phyloP scores from a whole-genome alignment of 2,329 filamentous ascomycete genomes.

The Phaeosphaeriaceae sp. region DNA sequence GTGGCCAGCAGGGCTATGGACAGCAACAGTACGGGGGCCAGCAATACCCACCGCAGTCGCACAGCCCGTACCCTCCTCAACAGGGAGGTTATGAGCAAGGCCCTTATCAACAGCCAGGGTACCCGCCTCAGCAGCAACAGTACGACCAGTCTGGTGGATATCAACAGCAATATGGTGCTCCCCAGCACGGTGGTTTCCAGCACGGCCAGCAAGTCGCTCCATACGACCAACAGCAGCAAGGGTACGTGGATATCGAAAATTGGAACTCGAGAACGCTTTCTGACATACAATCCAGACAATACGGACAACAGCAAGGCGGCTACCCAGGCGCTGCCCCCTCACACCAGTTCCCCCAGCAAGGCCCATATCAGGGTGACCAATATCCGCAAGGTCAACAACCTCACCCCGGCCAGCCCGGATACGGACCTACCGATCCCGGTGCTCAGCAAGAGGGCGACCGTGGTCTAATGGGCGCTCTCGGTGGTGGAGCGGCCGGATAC shows the following conservation, averaged over 20 bases:
- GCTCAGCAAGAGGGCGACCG: slow-evolving; percentile 63
- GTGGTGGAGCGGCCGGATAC: slow-evolving; percentile 65
- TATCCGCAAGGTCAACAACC: slow-evolving; percentile 43
- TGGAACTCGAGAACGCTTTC: neutral
- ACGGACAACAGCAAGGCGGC: slow-evolving; percentile 34
- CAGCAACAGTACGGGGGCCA: slow-evolving; percentile 47
- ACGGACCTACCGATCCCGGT: slow-evolving; percentile 55
- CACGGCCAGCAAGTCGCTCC: slow-evolving; percentile 50
- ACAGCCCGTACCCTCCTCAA: slow-evolving; percentile 38
- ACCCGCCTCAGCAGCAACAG: slow-evolving; percentile 41
- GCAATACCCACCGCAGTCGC: slow-evolving; percentile 45
- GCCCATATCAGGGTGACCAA: slow-evolving; percentile 48
- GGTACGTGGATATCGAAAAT: slow-evolving; percentile 26
- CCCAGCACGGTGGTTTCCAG: slow-evolving; percentile 59
- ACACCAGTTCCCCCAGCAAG: slow-evolving; percentile 53
- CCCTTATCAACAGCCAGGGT: slow-evolving; percentile 38
- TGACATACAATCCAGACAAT: slow-evolving; percentile 15
- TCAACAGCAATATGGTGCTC: slow-evolving; percentile 54
- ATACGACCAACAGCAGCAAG: slow-evolving; percentile 45
- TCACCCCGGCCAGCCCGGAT: slow-evolving; percentile 44
- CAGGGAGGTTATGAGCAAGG: slow-evolving; percentile 42
- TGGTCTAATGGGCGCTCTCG: slow-evolving; percentile 64
- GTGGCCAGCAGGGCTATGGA: slow-evolving; percentile 51
- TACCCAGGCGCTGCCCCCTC: slow-evolving; percentile 42
- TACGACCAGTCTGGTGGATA: slow-evolving; percentile 44